phyloP scores from a whole-genome alignment of 306 rosid genomes.

The Calophaca sinica region DNA sequence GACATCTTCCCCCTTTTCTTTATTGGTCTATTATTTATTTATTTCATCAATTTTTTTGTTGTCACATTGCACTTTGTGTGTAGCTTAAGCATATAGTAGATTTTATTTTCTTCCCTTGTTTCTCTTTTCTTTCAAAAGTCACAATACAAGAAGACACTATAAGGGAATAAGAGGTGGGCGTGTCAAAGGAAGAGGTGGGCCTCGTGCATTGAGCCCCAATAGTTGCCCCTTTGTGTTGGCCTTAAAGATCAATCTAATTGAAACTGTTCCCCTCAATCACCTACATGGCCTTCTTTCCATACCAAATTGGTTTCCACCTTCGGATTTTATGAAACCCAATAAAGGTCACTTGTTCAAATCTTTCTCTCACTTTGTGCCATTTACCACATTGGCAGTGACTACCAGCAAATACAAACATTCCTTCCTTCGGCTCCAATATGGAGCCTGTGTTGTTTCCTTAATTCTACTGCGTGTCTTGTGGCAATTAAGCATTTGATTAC shows the following conservation, averaged over 20 bases:
- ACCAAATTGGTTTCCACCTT: slow-evolving; percentile 45
- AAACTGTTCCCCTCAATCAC: slow-evolving; percentile 50
- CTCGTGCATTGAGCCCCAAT: slow-evolving; percentile 61
- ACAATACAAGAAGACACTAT: slow-evolving; percentile 36
- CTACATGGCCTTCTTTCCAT: slow-evolving; percentile 47
- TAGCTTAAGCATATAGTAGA: slow-evolving; percentile 50
- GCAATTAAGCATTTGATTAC: slow-evolving; percentile 44
- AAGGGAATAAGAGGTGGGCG: slow-evolving; percentile 39
- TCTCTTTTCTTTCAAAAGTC: slow-evolving; percentile 46
- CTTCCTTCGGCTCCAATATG: slow-evolving; percentile 4
- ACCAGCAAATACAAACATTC: slow-evolving; percentile 36
- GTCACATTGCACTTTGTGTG: slow-evolving; percentile 60
- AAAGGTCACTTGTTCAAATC: slow-evolving; percentile 47
- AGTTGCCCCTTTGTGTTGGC: slow-evolving; percentile 47
- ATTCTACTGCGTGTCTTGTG: slow-evolving; percentile 34
- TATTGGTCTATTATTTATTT: slow-evolving; percentile 33
- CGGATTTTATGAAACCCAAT: slow-evolving; percentile 54
- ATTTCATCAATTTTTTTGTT: slow-evolving; percentile 4
- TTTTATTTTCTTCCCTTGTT: slow-evolving; percentile 8
- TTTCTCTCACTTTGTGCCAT: slow-evolving; percentile 40
- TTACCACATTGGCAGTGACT: neutral
- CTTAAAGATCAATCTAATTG: slow-evolving; percentile 42
- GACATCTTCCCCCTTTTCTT: slow-evolving; percentile 42
- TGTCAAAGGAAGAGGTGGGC: slow-evolving; percentile 37
- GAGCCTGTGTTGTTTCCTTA: slow-evolving; percentile 36